These are phyloP conservation scores for Ormosia semicastrata DNA, from an alignment of 306 rosid genomes.

Conservation along the genomic window DNA sequence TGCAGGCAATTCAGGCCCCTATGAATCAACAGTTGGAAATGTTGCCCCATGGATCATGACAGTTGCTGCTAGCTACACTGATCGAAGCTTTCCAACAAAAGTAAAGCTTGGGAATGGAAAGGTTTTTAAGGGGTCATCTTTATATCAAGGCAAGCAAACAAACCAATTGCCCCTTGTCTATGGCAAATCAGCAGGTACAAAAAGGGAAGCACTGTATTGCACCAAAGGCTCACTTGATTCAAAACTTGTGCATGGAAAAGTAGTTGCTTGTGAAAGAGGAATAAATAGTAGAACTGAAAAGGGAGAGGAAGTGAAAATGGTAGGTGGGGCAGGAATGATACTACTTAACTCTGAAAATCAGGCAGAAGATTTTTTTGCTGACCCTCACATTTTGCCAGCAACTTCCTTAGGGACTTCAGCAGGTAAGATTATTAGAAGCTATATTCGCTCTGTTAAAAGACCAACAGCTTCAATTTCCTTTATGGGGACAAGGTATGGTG, in stretches of 20 bases:
- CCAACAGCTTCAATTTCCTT: slow-evolving; percentile 57
- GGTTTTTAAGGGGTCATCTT: slow-evolving; percentile 56
- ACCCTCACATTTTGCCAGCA: slow-evolving; percentile 62
- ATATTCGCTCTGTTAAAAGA: background rate
- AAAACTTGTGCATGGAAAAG: slow-evolving; percentile 52
- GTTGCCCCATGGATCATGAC: slow-evolving; percentile 81
- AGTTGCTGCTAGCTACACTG: slow-evolving; percentile 77
- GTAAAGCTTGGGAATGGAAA: slow-evolving; percentile 65
- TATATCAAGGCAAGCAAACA: slow-evolving; percentile 44
- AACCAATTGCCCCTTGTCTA: slow-evolving; percentile 50
- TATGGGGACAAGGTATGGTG: slow-evolving; percentile 53
- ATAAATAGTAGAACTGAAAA: slow-evolving; percentile 39
- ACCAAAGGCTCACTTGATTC: slow-evolving; percentile 40
- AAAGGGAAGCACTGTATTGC: slow-evolving; percentile 44
- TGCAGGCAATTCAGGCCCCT: slow-evolving; percentile 81
- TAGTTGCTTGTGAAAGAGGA: slow-evolving; percentile 68
- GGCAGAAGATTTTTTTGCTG: slow-evolving; percentile 73
- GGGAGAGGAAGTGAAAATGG: slow-evolving; percentile 62
- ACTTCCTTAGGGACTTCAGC: slow-evolving; percentile 64
- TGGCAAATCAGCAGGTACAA: slow-evolving; percentile 50
- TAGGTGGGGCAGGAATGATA: slow-evolving; percentile 68
- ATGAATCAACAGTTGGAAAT: slow-evolving; percentile 46
- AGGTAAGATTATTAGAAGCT: slow-evolving; percentile 35
- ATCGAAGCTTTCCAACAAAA: slow-evolving; percentile 53
- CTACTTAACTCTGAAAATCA: slow-evolving; percentile 44